phyloP scores from a whole-genome alignment of 208 protist species.

The Trypanosoma congolense region DNA sequence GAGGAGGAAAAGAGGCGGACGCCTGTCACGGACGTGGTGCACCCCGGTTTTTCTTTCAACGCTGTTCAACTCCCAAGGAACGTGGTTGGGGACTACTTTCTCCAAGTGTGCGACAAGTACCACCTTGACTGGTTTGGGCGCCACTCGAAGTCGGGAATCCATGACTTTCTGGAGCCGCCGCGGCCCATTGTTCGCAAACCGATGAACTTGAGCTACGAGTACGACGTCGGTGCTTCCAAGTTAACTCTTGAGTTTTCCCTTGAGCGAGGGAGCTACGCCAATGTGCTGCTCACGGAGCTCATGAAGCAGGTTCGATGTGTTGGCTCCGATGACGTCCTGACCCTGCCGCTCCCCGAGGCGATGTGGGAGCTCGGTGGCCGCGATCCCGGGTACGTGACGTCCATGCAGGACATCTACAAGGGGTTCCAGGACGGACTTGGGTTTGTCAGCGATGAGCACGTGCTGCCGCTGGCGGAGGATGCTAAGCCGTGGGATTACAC shows the following conservation, averaged over 20 bases:
- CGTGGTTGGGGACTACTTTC: constrained; percentile 59
- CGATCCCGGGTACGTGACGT: constrained; percentile 71
- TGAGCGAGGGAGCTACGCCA: constrained; percentile 83
- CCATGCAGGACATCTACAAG: constrained; percentile 79
- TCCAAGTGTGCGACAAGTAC: constrained; percentile 73
- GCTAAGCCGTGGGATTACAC: constrained; percentile 42
- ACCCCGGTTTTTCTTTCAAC: constrained; percentile 82
- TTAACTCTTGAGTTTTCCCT: constrained; percentile 68
- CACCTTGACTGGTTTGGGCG: constrained; percentile 62
- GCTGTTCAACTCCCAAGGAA: constrained; percentile 60
- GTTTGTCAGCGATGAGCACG: constrained; percentile 42
- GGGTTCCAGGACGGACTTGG: constrained; percentile 77
- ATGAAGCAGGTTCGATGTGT: constrained; percentile 67
- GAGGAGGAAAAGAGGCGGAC: constrained; percentile 31
- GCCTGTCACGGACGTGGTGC: constrained; percentile 73
- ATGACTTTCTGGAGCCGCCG: constrained; percentile 77
- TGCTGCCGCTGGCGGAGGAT: constrained; percentile 29
- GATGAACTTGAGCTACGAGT: constrained; percentile 51
- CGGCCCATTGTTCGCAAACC: constrained; percentile 78
- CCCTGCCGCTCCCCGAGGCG: constrained; percentile 44
- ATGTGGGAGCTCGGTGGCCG: constrained; percentile 57
- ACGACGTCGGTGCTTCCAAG: constrained; percentile 33
- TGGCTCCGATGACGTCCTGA: constrained; percentile 55
- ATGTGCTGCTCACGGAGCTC: constrained; percentile 79
- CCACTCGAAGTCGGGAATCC: constrained; percentile 48